Base-by-base conservation (phyloP, 2,329 filamentous ascomycete species). In the Onygenales sp. region DNA sequence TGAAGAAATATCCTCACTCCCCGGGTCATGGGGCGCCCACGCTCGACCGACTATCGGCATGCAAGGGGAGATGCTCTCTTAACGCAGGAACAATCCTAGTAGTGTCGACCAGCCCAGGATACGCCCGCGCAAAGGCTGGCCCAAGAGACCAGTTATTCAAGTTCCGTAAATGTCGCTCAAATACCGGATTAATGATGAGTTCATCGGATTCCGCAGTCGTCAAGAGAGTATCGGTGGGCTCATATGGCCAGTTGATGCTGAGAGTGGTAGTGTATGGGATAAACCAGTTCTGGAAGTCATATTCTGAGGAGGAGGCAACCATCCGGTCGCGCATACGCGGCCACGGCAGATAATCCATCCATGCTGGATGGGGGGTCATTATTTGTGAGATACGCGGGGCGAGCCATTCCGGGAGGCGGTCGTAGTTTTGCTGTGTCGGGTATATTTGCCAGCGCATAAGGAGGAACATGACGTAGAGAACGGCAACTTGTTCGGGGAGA, bases 381-480 rank as follows among this genome's bases (percentile, higher is more conserved):
- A 88, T 70, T 65, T 95, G 89, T 6, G 77, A 78, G 0, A 80
- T 76, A 1, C 79, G 74, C 1, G 90, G 89, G 0, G 78, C 78
- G 40, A 84, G 72, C 82, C 86, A 95, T 4, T 82, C 76, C 0
- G 90, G 89, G 9, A 95, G 71, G 3, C 86, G 79, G 27, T 88
- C 81, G 67, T 87, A 91, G 70, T 90, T 94, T 60, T 90, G 85
- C 56, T 79, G 77, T 0, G 87, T 88, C 0, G 89, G 88, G 32
- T 81, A 81, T 53, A 95, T 86, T 65, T 88, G 84, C 88, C 90
- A 95, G 42, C 85, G 81, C 84, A 93, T 88, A 58, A 90, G 66
- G 34, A 91, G 77, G 69, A 94, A 95, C 87, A 95, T 94, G 64
- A 86, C 74, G 66, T 91, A 94, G 6, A 95, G 77, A 6, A 88